Evolutionary conservation across 176 grass and related monocot species (phyloP).

Genomic region (Luzula sylvatica): DNA sequence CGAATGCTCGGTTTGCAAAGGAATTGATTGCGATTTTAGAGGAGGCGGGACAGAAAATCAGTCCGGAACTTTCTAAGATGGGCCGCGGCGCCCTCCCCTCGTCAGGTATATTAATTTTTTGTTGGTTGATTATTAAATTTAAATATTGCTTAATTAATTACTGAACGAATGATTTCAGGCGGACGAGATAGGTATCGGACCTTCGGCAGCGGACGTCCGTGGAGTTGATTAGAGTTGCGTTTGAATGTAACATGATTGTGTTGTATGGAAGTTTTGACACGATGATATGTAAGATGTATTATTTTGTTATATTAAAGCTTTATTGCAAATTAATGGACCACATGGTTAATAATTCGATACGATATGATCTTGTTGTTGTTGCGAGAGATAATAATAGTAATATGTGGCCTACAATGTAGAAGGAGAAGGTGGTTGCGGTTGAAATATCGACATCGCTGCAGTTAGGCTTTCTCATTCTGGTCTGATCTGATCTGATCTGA

Average conservation of each 20-base stretch:
- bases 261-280: no score
- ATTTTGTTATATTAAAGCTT: no score
- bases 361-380: no score
- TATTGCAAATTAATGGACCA: no score
- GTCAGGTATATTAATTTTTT: constrained; percentile 33
- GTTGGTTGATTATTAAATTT: background rate
- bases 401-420: background rate
- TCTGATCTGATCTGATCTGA: constrained; percentile 11
- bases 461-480: constrained; percentile 2
- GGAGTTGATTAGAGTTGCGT: constrained; percentile 40
- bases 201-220: constrained; percentile 42
- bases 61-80: constrained; percentile 71
- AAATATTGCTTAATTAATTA: constrained; percentile 12
- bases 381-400: no score
- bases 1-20: constrained; percentile 89
- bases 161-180: constrained; percentile 34
- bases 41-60: constrained; percentile 92
- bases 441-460: constrained; percentile 45
- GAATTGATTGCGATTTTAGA: constrained; percentile 79
- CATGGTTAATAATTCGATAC: no score
- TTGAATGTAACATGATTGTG: background rate
- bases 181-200: constrained; percentile 65
- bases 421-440: constrained; percentile 24
- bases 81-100: constrained; percentile 58
- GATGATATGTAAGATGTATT: no score